Evolutionary conservation across 2,329 filamentous ascomycete species (phyloP), one percentile per base, ranked within the genome.

Genomic region (Cercospora zeina): DNA sequence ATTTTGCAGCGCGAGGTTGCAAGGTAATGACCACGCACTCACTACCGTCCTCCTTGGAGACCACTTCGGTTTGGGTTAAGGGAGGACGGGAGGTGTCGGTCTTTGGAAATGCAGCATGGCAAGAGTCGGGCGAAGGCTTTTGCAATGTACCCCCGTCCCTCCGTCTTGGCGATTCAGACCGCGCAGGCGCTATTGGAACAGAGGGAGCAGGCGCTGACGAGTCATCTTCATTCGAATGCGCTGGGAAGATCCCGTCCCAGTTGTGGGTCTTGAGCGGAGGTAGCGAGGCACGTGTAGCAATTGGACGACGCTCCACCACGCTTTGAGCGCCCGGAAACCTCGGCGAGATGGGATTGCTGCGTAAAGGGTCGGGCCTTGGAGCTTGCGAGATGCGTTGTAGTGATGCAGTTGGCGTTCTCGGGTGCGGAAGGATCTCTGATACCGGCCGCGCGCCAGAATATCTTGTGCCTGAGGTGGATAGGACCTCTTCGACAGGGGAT

Each of bases 1-100:
- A 63, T 13, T 58, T 59, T 8, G 67, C n/a, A 1, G 61, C 49
- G 5, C 68, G 59, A 10, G 70, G 68, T 31, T 59, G 65, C 65
- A 72, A 66, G 11, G 61, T 62, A 49, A 72, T 72, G 62, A 72
- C 62, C 36, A 71, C 66, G 33, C 62, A 62, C 31, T 58, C 59
- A 3, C 60, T 58, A 19, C 55, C 56, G 10, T 55, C 54, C 13
- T 58, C 47, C 5, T 58, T 42, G n/a, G 36, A 27, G 14, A 42
- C 42, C n/a, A 42, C 16, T 1, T 58, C 30, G 14, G 16, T 54
- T 14, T 58, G 14, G 19, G 55, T 50, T 27, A 58, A 16, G 0
- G 55, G 55, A 51, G 55, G 55, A 14, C 24, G 34, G 50, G 16
- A 24, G 13, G 24, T 51, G 9, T 51, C 47, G 24, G 27, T 3